These are phyloP conservation scores for Neonectria magnoliae DNA, from an alignment of 2,329 filamentous ascomycete genomes.

Conservation along the genomic window DNA sequence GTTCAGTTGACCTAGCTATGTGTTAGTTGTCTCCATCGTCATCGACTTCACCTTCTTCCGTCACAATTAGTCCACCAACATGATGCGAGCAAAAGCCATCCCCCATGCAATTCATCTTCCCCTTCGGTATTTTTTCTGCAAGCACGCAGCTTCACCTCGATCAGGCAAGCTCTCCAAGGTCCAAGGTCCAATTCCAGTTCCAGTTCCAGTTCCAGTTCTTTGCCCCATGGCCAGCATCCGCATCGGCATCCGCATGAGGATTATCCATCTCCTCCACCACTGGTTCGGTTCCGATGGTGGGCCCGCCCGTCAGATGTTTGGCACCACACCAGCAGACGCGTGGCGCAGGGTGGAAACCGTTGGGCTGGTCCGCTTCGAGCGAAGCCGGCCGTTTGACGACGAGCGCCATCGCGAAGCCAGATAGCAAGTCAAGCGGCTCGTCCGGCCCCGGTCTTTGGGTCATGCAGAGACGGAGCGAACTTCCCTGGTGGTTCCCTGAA, in stretches of 20 bases:
- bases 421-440: slow-evolving; percentile 23
- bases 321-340: slow-evolving; percentile 36
- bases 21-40: too few relatives aligned
- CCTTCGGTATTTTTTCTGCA: slow-evolving; percentile 11
- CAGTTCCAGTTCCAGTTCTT: neutral
- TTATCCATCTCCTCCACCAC: slow-evolving; percentile 18
- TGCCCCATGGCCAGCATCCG: neutral
- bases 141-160: slow-evolving; percentile 14
- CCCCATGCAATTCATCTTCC: neutral
- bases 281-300: slow-evolving; percentile 21
- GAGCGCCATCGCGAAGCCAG: slow-evolving; percentile 19
- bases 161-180: slow-evolving; percentile 9
- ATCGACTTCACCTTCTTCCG: neutral
- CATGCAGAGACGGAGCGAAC: neutral
- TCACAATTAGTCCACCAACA: neutral
- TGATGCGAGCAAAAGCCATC: neutral
- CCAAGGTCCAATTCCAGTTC: too few relatives aligned
- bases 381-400: slow-evolving; percentile 33
- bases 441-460: slow-evolving; percentile 31
- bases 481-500: slow-evolving; percentile 7
- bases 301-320: slow-evolving; percentile 24
- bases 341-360: slow-evolving; percentile 38
- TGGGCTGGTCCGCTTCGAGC: slow-evolving; percentile 34
- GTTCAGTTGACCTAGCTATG: too few relatives aligned
- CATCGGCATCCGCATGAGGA: slow-evolving; percentile 6